A percentile compares a stretch with the other conserved stretches of the same genome.
phyloP scores from a whole-genome alignment of 2,329 filamentous ascomycete species.

The Diaporthe eres region DNA sequence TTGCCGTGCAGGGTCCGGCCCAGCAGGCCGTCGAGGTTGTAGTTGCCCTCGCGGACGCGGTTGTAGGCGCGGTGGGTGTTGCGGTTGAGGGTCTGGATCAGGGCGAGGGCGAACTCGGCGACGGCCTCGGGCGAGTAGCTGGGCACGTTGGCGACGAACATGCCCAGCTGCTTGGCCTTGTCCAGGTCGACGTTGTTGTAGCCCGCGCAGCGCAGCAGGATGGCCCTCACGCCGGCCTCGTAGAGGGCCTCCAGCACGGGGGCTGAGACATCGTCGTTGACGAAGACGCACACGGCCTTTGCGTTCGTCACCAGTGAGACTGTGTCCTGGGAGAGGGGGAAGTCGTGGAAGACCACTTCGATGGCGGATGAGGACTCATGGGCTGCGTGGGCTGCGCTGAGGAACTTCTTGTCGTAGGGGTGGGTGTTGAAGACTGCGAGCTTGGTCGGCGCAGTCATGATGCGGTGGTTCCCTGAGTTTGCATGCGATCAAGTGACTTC shows the following conservation, averaged over 20 bases:
- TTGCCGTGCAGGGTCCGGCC: constrained; percentile 74
- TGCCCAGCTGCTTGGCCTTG: constrained; percentile 65
- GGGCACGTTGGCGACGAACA: constrained; percentile 77
- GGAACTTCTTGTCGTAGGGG: constrained; percentile 71
- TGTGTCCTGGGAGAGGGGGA: constrained; percentile 69
- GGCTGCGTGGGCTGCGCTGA: constrained; percentile 59
- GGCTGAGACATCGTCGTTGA: constrained; percentile 72
- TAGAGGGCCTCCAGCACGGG: constrained; percentile 66
- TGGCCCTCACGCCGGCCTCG: constrained; percentile 65
- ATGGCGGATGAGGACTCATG: constrained; percentile 52
- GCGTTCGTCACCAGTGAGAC: constrained; percentile 65
- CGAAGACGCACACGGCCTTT: constrained; percentile 76
- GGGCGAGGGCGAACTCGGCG: constrained; percentile 77
- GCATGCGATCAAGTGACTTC: background rate
- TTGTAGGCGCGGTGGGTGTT: constrained; percentile 78
- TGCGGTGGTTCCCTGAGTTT: background rate
- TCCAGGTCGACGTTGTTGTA: constrained; percentile 77
- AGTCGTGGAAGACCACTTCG: constrained; percentile 70
- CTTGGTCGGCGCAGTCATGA: constrained; percentile 59
- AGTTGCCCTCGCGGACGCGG: constrained; percentile 78
- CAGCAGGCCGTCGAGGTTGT: constrained; percentile 74
- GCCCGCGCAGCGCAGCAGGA: constrained; percentile 77
- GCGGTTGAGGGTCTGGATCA: constrained; percentile 77
- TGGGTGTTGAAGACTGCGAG: constrained; percentile 76
- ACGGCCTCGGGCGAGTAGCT: constrained; percentile 79